Percentiles rank a stretch among this genome's conserved stretches.
phyloP scores from a whole-genome alignment of 176 grass and related monocot genomes.

The Hordeum vulgare region DNA sequence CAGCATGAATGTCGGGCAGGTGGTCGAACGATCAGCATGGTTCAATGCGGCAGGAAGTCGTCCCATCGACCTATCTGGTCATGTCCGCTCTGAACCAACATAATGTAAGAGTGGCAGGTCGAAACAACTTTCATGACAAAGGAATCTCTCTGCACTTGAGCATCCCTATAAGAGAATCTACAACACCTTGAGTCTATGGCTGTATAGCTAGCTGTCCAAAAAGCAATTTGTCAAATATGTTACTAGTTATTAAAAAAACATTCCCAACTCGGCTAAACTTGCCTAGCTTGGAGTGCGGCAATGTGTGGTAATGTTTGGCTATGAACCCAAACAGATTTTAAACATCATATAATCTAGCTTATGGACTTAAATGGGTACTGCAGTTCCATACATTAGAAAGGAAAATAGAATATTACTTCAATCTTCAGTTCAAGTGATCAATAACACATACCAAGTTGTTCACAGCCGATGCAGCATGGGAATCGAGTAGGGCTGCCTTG shows the following conservation, averaged over 20 bases:
- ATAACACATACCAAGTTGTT: conserved; percentile 83
- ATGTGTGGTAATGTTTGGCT: background rate
- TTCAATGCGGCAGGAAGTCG: no score
- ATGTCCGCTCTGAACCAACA: background rate
- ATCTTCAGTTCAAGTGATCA: background rate
- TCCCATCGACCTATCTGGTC: no score
- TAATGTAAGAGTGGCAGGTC: no score
- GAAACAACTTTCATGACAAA: background rate
- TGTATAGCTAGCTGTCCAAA: background rate
- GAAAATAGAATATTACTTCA: background rate
- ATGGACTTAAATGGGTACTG: background rate
- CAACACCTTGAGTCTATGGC: background rate
- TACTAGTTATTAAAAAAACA: background rate
- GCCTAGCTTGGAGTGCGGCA: background rate
- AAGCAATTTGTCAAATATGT: background rate
- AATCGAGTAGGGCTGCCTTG: conserved; percentile 63
- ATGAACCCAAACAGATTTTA: background rate
- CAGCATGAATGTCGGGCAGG: no score
- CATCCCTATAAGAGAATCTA: background rate
- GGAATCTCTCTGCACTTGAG: background rate
- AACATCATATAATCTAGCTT: background rate
- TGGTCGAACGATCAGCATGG: no score
- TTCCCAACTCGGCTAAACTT: background rate
- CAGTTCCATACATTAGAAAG: background rate
- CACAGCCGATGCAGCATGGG: conserved; percentile 80